Base-by-base conservation (phyloP, 2,329 filamentous ascomycete species). In the Ophiocordyceps robertsii region DNA sequence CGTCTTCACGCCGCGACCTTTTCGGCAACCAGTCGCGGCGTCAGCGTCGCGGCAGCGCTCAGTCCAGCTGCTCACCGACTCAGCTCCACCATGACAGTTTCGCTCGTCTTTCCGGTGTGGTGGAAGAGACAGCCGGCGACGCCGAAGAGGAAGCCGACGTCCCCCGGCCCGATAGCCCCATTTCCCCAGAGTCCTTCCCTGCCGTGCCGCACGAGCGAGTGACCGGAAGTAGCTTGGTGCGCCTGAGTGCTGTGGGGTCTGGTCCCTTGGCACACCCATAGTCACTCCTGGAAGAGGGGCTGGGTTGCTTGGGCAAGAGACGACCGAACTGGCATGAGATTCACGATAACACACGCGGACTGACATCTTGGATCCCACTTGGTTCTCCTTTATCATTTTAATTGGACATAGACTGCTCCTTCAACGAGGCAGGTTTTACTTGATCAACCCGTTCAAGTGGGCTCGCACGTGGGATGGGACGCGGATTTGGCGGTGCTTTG, bases 121-220 rank as follows among this genome's bases (percentile, higher is more conserved):
- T 24, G 2, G 44, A 49, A 29, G 46, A 51, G 31, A 29, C 16
- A 11, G 11, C 14, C 12, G 43, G 12, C 2, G 43, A 29, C 14
- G 43, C 44, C 19, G 37, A 48, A 35, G 48, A 44, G 11, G 56
- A 51, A 16, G 46, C 51, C 9, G 52, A 53, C n/a, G 41, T 66
- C 6, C 61, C 65, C 6, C 57, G 65, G 19, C 65, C 67, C 3
- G 66, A 70, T 40, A 65, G 62, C 44, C 61, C 60, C 29, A 59
- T 65, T 40, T 64, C 62, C 0, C 58, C 61, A 2, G 54, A 55
- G 13, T 45, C 51, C 1, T 57, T 64, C 33, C 54, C 59, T 2
- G 40, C 50, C 10, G 46, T 49, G 6, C 51, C 52, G 14, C 39
- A 37, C 14, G 47, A 44, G 27, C 50, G 53, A 37, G 46, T 48